These are phyloP conservation scores for Cladosporium oxysporum DNA, from an alignment of 2,329 filamentous ascomycete species.

Conservation along the genomic window DNA sequence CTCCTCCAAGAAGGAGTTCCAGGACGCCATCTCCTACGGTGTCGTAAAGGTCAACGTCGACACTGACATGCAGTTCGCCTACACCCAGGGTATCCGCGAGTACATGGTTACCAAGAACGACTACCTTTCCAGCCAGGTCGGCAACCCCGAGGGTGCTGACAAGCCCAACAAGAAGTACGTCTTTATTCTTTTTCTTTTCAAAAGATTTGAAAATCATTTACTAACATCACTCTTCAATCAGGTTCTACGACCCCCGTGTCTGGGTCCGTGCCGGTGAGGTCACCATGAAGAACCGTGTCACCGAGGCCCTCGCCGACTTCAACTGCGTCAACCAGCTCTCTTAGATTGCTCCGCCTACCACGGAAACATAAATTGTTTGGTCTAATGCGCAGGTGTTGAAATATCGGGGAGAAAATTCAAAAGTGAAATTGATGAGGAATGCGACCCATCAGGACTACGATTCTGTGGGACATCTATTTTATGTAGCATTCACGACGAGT, in stretches of 20 bases:
- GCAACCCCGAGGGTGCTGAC: constrained; percentile 92
- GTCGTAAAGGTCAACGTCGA: constrained; percentile 99
- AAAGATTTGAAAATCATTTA: constrained; percentile 35
- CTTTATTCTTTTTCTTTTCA: not conserved
- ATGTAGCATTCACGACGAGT: constrained; percentile 11
- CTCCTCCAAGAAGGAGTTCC: constrained; percentile 86
- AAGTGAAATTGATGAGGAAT: constrained; percentile 9
- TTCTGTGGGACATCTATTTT: not conserved
- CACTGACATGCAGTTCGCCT: constrained; percentile 96
- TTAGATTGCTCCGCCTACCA: not conserved
- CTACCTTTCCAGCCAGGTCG: constrained; percentile 82
- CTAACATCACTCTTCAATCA: constrained; percentile 22
- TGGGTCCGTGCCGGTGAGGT: constrained; percentile 98
- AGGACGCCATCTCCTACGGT: constrained; percentile 84
- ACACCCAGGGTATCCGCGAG: constrained; percentile 89
- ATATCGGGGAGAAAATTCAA: constrained; percentile 5
- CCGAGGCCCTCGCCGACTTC: constrained; percentile 86
- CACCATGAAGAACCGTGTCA: constrained; percentile 83
- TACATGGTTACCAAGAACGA: constrained; percentile 94
- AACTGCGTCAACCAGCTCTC: constrained; percentile 72
- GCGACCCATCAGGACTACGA: not conserved
- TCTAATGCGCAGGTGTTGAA: constrained; percentile 8
- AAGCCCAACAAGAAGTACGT: constrained; percentile 95
- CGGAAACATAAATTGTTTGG: not conserved
- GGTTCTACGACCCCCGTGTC: constrained; percentile 72